Percentiles rank a stretch among this genome's conserved stretches.
Evolutionary conservation across 164 flowering plant species (phyloP).

Genomic region (Chimonanthus salicifolius): DNA sequence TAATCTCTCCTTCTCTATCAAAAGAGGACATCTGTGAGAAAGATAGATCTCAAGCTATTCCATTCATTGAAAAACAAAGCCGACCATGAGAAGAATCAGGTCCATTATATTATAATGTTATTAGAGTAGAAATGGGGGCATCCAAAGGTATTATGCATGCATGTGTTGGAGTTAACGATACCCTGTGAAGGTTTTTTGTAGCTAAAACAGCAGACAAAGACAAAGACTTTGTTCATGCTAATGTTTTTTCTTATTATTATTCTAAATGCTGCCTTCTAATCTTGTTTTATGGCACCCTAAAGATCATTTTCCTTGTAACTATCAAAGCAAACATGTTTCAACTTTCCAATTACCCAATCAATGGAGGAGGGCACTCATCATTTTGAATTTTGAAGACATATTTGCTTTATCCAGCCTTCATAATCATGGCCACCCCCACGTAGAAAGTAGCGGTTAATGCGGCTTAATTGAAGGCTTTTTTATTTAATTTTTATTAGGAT

Average conservation of each 20-base stretch:
- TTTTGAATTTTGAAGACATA: too few species aligned
- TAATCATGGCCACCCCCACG: too few species aligned
- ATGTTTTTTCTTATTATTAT: background rate
- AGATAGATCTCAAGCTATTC: background rate
- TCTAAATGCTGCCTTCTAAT: background rate
- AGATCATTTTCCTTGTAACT: too few species aligned
- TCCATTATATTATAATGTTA: background rate
- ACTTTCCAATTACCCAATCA: background rate
- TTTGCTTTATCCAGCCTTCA: too few species aligned
- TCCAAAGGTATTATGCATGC: background rate
- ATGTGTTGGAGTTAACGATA: background rate
- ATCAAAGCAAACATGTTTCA: background rate
- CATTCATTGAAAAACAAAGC: background rate
- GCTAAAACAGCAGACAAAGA: background rate
- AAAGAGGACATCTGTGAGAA: background rate
- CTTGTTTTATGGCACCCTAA: background rate
- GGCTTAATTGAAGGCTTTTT: too few species aligned
- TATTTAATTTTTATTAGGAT: background rate
- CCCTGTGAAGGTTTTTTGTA: background rate
- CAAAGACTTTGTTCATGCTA: background rate
- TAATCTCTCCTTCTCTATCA: background rate
- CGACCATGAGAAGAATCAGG: background rate
- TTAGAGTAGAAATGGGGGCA: background rate
- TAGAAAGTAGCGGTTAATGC: too few species aligned
- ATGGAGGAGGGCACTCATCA: too few species aligned